Evolutionary conservation across 2,329 filamentous ascomycete genomes (phyloP).

Genomic region (Coniella lustricola): DNA sequence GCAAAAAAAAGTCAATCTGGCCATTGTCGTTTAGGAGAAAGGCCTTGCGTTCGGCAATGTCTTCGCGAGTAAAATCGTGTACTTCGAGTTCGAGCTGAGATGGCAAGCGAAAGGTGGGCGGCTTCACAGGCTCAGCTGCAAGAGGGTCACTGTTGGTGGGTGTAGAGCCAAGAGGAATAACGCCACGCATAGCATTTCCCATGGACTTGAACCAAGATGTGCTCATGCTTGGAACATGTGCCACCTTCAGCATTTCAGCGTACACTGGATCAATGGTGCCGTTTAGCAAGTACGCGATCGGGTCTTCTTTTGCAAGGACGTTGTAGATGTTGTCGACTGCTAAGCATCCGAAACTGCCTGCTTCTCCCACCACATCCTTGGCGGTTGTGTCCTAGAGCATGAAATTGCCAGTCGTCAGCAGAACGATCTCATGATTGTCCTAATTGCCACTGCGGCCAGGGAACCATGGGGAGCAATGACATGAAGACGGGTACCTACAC

Average conservation of each 20-base stretch:
- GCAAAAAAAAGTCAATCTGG: constrained; percentile 85
- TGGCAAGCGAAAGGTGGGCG: constrained; percentile 42
- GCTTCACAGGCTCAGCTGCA: constrained; percentile 23
- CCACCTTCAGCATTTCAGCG: constrained; percentile 66
- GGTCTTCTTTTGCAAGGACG: constrained; percentile 62
- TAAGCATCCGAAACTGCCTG: constrained; percentile 78
- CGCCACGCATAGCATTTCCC: constrained; percentile 53
- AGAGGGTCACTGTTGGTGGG: constrained; percentile 21
- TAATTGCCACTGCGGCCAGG: background rate
- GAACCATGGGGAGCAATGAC: background rate
- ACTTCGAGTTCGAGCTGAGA: constrained; percentile 85
- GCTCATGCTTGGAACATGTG: constrained; percentile 69
- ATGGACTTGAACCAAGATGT: constrained; percentile 59
- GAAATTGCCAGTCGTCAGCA: background rate
- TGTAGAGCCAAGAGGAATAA: constrained; percentile 47
- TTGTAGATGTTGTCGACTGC: constrained; percentile 97
- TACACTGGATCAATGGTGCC: constrained; percentile 80
- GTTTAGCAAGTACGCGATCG: constrained; percentile 89
- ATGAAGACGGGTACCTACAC: constrained; percentile 19
- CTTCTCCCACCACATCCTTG: constrained; percentile 63
- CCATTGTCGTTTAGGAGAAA: constrained; percentile 90
- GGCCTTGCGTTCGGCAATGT: constrained; percentile 84
- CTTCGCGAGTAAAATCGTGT: constrained; percentile 88
- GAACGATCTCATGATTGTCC: background rate
- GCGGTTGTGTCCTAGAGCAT: constrained; percentile 41